phyloP scores from a whole-genome alignment of 495 filamentous ascomycete genomes.

The Penicillium salamii region DNA sequence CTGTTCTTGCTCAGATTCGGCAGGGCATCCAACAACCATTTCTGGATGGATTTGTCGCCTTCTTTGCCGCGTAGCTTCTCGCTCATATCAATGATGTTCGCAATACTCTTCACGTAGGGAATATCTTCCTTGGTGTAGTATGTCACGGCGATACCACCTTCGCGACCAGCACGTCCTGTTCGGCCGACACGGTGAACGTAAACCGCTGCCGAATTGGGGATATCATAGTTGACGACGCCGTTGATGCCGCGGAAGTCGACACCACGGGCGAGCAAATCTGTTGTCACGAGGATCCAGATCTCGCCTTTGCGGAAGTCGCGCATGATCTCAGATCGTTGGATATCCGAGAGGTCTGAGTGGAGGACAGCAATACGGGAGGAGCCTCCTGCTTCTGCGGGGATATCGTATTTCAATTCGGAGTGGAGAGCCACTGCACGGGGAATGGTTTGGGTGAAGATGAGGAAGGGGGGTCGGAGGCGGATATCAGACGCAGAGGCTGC shows the following conservation, averaged over 20 bases:
- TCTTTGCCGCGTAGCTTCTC: slow-evolving; percentile 57
- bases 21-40: slow-evolving; percentile 87
- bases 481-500: slow-evolving; percentile 54
- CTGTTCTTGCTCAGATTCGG: slow-evolving; percentile 79
- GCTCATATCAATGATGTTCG: slow-evolving; percentile 83
- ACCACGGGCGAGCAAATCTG: slow-evolving; percentile 84
- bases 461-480: slow-evolving; percentile 77
- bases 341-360: slow-evolving; percentile 80
- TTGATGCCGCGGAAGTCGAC: slow-evolving; percentile 91
- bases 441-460: slow-evolving; percentile 94
- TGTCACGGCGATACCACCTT: slow-evolving; percentile 88
- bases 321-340: slow-evolving; percentile 74
- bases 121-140: slow-evolving; percentile 95
- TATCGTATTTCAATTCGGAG: slow-evolving; percentile 90
- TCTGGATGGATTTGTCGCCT: slow-evolving; percentile 58
- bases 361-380: slow-evolving; percentile 84
- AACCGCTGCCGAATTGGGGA: slow-evolving; percentile 79
- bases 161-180: slow-evolving; percentile 82
- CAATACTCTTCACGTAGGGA: slow-evolving; percentile 83
- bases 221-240: slow-evolving; percentile 94
- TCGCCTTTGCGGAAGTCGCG: slow-evolving; percentile 86
- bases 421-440: slow-evolving; percentile 82
- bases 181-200: slow-evolving; percentile 94
- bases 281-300: slow-evolving; percentile 94
- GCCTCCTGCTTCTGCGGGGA: slow-evolving; percentile 82